Evolutionary conservation across 179 eudicot species (phyloP).

Genomic region (Sideroxylon spinosum): DNA sequence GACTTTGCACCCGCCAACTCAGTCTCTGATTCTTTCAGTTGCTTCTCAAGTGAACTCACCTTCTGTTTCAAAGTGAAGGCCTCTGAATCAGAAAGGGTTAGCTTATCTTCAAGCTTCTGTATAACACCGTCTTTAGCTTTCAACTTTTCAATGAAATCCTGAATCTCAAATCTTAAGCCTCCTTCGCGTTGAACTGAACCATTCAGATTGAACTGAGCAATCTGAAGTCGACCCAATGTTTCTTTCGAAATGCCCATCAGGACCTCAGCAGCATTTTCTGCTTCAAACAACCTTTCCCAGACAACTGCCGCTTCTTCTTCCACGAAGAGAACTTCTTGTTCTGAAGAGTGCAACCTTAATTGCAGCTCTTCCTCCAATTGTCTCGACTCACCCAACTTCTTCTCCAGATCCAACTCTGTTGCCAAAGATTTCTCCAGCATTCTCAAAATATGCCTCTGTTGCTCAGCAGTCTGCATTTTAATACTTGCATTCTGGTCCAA

Average conservation of each 20-base stretch:
- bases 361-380: constrained; percentile 55
- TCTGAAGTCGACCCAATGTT: constrained; percentile 49
- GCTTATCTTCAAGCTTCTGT: constrained; percentile 26
- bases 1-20: constrained; percentile 23
- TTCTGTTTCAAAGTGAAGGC: constrained; percentile 37
- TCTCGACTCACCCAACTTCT: constrained; percentile 53
- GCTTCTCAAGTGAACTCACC: constrained; percentile 38
- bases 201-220: constrained; percentile 40
- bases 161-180: constrained; percentile 42
- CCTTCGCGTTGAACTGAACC: constrained; percentile 51
- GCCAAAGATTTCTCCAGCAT: constrained; percentile 89
- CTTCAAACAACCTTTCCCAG: constrained; percentile 61
- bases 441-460: constrained; percentile 63
- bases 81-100: constrained; percentile 26
- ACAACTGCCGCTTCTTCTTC: constrained; percentile 54
- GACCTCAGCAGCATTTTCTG: constrained; percentile 68
- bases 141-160: constrained; percentile 37
- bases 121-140: constrained; percentile 31
- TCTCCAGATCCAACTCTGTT: constrained; percentile 77
- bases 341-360: constrained; percentile 40
- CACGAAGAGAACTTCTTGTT: constrained; percentile 40
- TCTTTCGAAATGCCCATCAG: constrained; percentile 61
- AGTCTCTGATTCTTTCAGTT: constrained; percentile 35
- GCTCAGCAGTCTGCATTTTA: constrained; percentile 76
- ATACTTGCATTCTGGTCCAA: constrained; percentile 35